Evolutionary conservation across 1,284 basidiomycete genomes (phyloP), one percentile per base, ranked within the genome.

Genomic region (Tetrapyrgos nigripes): DNA sequence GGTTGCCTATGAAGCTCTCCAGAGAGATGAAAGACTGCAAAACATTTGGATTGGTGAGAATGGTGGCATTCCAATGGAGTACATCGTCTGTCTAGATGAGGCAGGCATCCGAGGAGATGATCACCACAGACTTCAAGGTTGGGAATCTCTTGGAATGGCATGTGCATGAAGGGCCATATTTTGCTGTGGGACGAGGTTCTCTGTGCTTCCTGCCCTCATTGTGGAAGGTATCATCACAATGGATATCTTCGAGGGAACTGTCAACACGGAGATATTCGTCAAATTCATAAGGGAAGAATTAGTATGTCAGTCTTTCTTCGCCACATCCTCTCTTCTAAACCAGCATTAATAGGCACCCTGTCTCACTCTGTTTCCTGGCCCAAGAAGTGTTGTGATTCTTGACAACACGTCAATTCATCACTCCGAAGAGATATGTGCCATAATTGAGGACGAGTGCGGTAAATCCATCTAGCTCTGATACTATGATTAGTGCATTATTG

Each of bases 1-100:
- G 1, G 43, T 73, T 10, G 33, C 64, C n/a, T 61, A 57, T 21
- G 52, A 58, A 28, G 70, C 70, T 17, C 46, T 61, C 2, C 69
- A 76, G 50, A 62, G 67, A 9, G 65, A 74, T 52, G 68, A 75
- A 13, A 50, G 58, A 17, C 54, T 73, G 2, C 53, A 69, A 3
- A 62, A 65, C n/a, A 63, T 61, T 24, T 76, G 71, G 71, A 52
- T 68, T 48, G 68, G 62, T 5, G 57, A 61, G 49, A 65, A 67
- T 60, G 62, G 55, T 8, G 52, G 65, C 48, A 67, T 63, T 44
- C 61, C 61, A 26, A 53, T 54, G 4, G 66, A 71, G 9, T 62
- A 62, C 24, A 69, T 68, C 57, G 61, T 74, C n/a, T 71, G 65
- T 59, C 47, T 75, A 4, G 70, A 75, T 58, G 71, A 75, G 55